Evolutionary conservation across 2,329 filamentous ascomycete species (phyloP).

Genomic region (Monilinia vaccinii-corymbosi): DNA sequence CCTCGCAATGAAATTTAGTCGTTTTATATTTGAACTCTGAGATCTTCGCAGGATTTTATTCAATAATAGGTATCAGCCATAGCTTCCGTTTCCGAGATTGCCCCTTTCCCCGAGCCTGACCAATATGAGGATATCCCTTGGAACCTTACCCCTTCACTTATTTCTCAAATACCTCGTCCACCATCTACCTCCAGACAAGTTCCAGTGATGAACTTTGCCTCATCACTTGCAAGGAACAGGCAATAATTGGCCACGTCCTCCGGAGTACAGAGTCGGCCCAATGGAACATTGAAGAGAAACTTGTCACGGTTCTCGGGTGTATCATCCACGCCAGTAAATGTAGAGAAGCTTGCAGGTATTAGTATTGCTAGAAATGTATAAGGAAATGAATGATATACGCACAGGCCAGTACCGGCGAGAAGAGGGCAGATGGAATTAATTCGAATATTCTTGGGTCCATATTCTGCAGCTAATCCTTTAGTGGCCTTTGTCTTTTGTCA

Average conservation of each 20-base stretch:
- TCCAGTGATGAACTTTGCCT: slow-evolving; percentile 63
- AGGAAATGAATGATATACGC: slow-evolving; percentile 1
- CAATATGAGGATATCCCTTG: background rate
- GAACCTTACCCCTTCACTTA: background rate
- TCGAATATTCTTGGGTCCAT: slow-evolving; percentile 60
- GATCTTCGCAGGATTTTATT: background rate
- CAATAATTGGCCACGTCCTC: slow-evolving; percentile 63
- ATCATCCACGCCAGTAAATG: slow-evolving; percentile 51
- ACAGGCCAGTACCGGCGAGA: slow-evolving; percentile 55
- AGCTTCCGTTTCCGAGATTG: background rate
- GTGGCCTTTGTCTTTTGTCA: slow-evolving; percentile 38
- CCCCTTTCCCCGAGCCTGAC: background rate
- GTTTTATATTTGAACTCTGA: background rate
- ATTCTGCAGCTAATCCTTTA: slow-evolving; percentile 63
- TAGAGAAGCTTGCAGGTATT: slow-evolving; percentile 20
- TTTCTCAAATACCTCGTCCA: slow-evolving; percentile 32
- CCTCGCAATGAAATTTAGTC: background rate
- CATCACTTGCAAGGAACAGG: slow-evolving; percentile 61
- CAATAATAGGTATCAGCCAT: background rate
- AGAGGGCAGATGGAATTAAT: slow-evolving; percentile 66
- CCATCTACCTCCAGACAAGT: slow-evolving; percentile 60
- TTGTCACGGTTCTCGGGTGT: slow-evolving; percentile 51
- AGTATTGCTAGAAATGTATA: slow-evolving; percentile 17
- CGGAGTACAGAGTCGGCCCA: slow-evolving; percentile 47
- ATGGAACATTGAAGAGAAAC: slow-evolving; percentile 45